Base-by-base conservation (phyloP, 2,329 filamentous ascomycete species). In the Nemania sp. region DNA sequence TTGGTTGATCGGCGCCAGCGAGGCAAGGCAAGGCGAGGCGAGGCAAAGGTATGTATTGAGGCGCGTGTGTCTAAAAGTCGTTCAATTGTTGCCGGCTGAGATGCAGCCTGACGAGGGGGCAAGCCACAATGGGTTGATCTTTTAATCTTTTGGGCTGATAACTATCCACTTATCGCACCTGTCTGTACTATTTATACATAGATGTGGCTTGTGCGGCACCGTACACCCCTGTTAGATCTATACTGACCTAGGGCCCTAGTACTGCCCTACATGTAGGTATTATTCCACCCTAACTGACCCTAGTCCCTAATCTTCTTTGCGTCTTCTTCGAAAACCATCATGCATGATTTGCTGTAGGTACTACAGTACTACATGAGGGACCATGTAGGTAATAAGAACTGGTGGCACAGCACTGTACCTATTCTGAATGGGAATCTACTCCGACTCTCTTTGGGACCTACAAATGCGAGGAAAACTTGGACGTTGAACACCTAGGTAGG, bases 61-160 rank as follows among this genome's bases (percentile, higher is more conserved):
- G 64, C 64, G 58, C 52, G 43, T 38, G 15, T 65, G 53, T 62
- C 35, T 24, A 49, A 27, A 4, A 35, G 49, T 54, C 53, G 45
- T 45, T 53, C 45, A 49, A 51, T 26, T 51, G 47, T 10, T 51
- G 20, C 13, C 47, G 20, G 60, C 59, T 63, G 29, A 55, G 24
- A 32, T 64, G 41, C 67, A 67, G 69, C 69, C 69, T 65, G 58
- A 51, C 49, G 22, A n/a, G n/a, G n/a, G n/a, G 29, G n/a, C 54
- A 60, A 63, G 66, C 66, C 62, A 68, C 62, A 68, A 24, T 10
- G 24, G 55, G 35, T 13, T 49, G 41, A 45, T 45, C 41, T 45
- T 45, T 13, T 49, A 18, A 45, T 45, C 41, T 45, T 45, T 45
- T n/a, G 41, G 41, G 41, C 41, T 49, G 45, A 26, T 13, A 22